Evolutionary conservation across 148 eudicot species (phyloP).

Genomic region (Spergularia bocconei): DNA sequence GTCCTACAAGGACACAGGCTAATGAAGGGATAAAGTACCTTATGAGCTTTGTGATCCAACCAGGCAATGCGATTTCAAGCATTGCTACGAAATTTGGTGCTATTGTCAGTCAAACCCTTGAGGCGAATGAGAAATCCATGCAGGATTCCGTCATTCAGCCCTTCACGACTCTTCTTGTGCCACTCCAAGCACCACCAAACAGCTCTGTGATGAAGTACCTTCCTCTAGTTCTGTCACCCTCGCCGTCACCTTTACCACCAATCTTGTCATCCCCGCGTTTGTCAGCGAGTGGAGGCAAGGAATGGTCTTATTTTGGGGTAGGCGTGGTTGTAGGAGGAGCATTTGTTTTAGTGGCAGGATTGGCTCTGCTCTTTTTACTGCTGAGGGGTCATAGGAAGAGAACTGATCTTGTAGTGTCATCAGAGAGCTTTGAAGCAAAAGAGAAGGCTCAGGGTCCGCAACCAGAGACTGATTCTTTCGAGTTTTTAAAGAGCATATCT

Average conservation of each 20-base stretch:
- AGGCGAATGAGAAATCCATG: slow-evolving; percentile 60
- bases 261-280: slow-evolving; percentile 1
- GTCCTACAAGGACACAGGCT: slow-evolving; percentile 69
- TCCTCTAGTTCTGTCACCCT: slow-evolving; percentile 34
- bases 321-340: slow-evolving; percentile 48
- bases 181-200: slow-evolving; percentile 55
- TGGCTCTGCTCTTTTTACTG: slow-evolving; percentile 16
- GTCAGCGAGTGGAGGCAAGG: slow-evolving; percentile 20
- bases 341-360: slow-evolving; percentile 24
- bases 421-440: slow-evolving; percentile 28
- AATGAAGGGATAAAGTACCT: slow-evolving; percentile 57
- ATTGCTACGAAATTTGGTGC: slow-evolving; percentile 55
- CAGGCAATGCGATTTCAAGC: slow-evolving; percentile 24
- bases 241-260: slow-evolving; percentile 33
- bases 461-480: slow-evolving; percentile 23
- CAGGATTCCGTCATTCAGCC: slow-evolving; percentile 43
- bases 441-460: slow-evolving; percentile 25
- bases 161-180: slow-evolving; percentile 67
- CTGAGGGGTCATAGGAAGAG: slow-evolving; percentile 16
- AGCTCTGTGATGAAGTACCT: slow-evolving; percentile 34
- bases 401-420: slow-evolving; percentile 9
- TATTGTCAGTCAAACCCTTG: slow-evolving; percentile 40
- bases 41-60: slow-evolving; percentile 51
- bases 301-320: slow-evolving; percentile 36
- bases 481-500: slow-evolving; percentile 36